Evolutionary conservation across 2,329 filamentous ascomycete species (phyloP), one percentile per base, ranked within the genome.

Genomic region (Talaromyces sp.): DNA sequence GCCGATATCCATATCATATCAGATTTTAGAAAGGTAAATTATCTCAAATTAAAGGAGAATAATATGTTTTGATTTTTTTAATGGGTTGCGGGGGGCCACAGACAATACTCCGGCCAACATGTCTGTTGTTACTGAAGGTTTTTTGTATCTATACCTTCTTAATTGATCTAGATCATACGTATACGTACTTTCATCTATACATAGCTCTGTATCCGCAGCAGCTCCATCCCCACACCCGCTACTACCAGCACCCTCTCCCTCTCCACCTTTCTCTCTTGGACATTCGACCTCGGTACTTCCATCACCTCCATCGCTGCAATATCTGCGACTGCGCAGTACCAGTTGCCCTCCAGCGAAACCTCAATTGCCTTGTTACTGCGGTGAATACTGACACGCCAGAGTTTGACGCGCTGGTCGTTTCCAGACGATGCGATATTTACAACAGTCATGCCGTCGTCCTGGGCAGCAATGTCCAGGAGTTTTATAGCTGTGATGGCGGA

Each of bases 301-400:
- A 79, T 63, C 29, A 48, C 54, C n/a, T 76, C 77, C 68, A 85
- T 70, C 29, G 77, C 76, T 2, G 82, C 81, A 19, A 83, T 77
- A 70, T 86, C 84, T 14, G 83, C 83, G 3, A 86, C 81, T 27
- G 77, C 72, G 21, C 80, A 83, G 61, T 76, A 77, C 52, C 63
- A 61, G 57, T 77, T 69, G 6, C 68, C 41, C 24, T 68, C 14
- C 24, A 70, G 67, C 10, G 65, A 50, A 38, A 74, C 64, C 10
- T 57, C 59, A 9, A 74, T 69, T 7, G 54, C 65, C 24, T 70
- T 17, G 3, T 24, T 12, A 3, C 48, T 17, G 48, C 62, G 50
- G 59, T 74, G 67, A 41, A 78, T 64, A 4, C 62, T 61, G 7
- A 78, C 65, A 10, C 64, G 67, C 78, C 78, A 80, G 14, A 77